Evolutionary conservation across 2,329 filamentous ascomycete species (phyloP).

Genomic region (Xenosphaeropsis pyriputrescens): DNA sequence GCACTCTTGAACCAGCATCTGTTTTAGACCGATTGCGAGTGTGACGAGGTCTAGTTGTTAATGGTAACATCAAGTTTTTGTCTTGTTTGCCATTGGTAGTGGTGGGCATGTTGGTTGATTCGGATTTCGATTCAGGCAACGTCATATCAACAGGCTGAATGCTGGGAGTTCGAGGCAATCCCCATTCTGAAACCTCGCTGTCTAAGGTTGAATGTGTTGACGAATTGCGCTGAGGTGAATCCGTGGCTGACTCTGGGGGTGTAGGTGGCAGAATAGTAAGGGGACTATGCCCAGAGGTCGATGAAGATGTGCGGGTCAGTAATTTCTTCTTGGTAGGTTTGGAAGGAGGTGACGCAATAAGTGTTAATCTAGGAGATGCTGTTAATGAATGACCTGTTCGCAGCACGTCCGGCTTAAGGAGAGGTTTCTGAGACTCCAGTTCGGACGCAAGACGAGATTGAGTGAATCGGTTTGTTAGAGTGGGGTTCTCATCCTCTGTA

Average conservation of each 20-base stretch:
- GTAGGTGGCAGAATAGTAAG: constrained; percentile 28
- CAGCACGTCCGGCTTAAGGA: constrained; percentile 15
- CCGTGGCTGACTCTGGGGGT: constrained; percentile 25
- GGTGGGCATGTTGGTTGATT: no score
- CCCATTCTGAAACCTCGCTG: no score
- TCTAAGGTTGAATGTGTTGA: no score
- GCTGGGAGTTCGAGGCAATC: no score
- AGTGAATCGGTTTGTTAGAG: constrained; percentile 11
- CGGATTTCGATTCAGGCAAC: no score
- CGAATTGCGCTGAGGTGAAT: constrained; percentile 14
- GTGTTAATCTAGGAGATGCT: constrained; percentile 24
- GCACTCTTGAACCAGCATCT: constrained; percentile 12
- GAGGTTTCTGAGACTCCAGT: constrained; percentile 15
- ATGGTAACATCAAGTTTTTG: no score
- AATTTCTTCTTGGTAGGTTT: constrained; percentile 29
- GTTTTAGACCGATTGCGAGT: constrained; percentile 39
- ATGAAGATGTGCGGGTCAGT: constrained; percentile 38
- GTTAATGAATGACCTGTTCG: constrained; percentile 21
- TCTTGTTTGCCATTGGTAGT: no score
- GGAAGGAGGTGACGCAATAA: constrained; percentile 27
- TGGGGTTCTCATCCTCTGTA: constrained; percentile 13
- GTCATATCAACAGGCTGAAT: no score
- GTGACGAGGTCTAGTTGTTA: constrained; percentile 3
- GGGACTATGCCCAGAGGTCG: constrained; percentile 36
- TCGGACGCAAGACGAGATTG: constrained; percentile 14